Evolutionary conservation across 2,329 filamentous ascomycete species (phyloP), one percentile per base, ranked within the genome.

Genomic region (Cladophialophora psammophila): DNA sequence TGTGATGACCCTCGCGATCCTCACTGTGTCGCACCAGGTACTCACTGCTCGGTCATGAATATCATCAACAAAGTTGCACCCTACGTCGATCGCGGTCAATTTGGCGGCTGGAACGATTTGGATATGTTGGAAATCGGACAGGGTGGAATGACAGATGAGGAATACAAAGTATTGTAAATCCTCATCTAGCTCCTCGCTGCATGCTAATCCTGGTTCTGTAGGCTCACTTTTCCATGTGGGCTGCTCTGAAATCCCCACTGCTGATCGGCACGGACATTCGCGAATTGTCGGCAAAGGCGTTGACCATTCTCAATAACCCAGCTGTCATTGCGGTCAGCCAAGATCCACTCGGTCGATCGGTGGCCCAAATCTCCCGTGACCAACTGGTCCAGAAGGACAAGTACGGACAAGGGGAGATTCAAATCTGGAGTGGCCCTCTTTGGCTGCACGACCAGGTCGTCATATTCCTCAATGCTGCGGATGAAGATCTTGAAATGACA

Each of bases 401-500:
- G 48, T 80, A 79, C 68, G 81, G 81, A 55, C 72, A 79, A 36
- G 80, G 81, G 40, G 80, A 83, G 57, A 81, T 83, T 54, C 80
- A 83, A 55, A 76, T 87, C 60, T 87, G 82, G 83, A 80, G 79
- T 8, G 83, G 84, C 10, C 69, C 69, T 6, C 74, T 87, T 3
- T 79, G 79, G 32, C 80, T 82, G 15, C 81, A 81, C n/a, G 80
- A 84, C 61, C 78, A 81, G n/a, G 74, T 82, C 35, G 78, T 86
- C 6, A 79, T 85, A 1, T 76, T 87, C 3, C 75, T 87, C 67
- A 87, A 87, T 67, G 82, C 80, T 10, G 81, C 78, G n/a, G 79
- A 82, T 64, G 75, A 74, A 3, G 74, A 76, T 1, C 74, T 78
- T 15, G 77, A 74, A 4, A 81, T 87, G 81, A 84, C 83, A 63